Evolutionary conservation across 805 yeast species (phyloP).

Genomic region (Danielia oregonensis): DNA sequence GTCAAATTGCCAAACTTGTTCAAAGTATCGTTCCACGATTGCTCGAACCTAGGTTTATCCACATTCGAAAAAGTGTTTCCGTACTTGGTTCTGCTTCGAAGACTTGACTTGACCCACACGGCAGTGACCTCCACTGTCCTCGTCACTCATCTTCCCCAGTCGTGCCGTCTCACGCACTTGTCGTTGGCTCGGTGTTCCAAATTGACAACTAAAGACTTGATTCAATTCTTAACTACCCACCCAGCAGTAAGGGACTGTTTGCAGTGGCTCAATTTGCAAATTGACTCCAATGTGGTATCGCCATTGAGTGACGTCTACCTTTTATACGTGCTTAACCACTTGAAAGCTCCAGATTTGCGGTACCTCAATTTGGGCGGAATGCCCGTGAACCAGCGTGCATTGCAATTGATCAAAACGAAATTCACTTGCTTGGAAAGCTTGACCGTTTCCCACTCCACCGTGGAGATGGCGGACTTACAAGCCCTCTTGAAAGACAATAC

Average conservation of each 20-base stretch:
- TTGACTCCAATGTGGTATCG: conserved; percentile 58
- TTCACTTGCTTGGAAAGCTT: conserved; percentile 43
- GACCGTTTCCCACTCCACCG: conserved; percentile 36
- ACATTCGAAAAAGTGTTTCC: conserved; percentile 57
- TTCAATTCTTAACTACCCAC: conserved; percentile 67
- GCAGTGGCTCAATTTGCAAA: conserved; percentile 65
- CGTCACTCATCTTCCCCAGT: conserved; percentile 45
- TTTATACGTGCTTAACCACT: conserved; percentile 38
- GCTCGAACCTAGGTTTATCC: conserved; percentile 68
- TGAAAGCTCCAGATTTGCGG: conserved; percentile 43
- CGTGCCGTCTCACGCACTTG: conserved; percentile 67
- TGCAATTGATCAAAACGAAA: conserved; percentile 34
- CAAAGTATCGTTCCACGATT: conserved; percentile 78
- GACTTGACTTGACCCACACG: conserved; percentile 80
- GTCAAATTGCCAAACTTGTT: conserved; percentile 18
- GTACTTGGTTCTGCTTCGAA: conserved; percentile 50
- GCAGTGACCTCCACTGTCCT: conserved; percentile 65
- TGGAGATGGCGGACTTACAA: conserved; percentile 36
- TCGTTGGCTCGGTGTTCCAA: conserved; percentile 55
- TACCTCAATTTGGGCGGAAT: conserved; percentile 64
- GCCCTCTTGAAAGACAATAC: conserved; percentile 28
- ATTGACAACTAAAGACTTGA: conserved; percentile 66
- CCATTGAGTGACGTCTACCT: conserved; percentile 53
- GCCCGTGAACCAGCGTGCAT: conserved; percentile 44
- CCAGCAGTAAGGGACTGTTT: conserved; percentile 56